Evolutionary conservation across 1,139 yeast species (phyloP).

Genomic region (Taphrina communis): DNA sequence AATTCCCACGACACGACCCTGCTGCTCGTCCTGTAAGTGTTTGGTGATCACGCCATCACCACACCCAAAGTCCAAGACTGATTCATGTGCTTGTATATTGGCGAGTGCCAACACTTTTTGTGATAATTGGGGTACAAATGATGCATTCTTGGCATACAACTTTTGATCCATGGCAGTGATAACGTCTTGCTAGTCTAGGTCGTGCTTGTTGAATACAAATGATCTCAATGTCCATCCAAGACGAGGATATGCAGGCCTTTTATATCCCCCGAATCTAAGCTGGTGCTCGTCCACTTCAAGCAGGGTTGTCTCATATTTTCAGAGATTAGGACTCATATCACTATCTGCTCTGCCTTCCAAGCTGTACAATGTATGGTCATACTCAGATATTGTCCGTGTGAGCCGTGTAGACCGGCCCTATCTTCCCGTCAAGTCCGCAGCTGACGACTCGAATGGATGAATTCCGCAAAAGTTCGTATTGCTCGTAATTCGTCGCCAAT

Average conservation of each 20-base stretch:
- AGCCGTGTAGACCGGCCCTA: background rate
- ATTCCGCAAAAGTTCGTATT: background rate
- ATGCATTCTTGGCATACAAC: slow-evolving; percentile 34
- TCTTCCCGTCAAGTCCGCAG: background rate
- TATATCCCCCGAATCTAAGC: background rate
- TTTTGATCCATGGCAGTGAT: slow-evolving; percentile 20
- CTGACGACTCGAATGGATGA: background rate
- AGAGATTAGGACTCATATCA: too few relatives aligned
- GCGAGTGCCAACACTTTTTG: slow-evolving; percentile 21
- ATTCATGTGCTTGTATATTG: slow-evolving; percentile 24
- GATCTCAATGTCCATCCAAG: background rate
- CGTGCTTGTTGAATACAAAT: too few relatives aligned
- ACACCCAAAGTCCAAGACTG: slow-evolving; percentile 41
- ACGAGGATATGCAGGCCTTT: background rate
- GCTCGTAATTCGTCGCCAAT: background rate
- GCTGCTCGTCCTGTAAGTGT: slow-evolving; percentile 26
- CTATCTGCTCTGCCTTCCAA: too few relatives aligned
- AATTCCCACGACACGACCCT: slow-evolving; percentile 35
- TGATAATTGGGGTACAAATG: slow-evolving; percentile 38
- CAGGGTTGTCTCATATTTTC: too few relatives aligned
- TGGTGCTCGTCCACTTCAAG: background rate
- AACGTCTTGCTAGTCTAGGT: too few relatives aligned
- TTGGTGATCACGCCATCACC: slow-evolving; percentile 42
- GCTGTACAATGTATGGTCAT: too few relatives aligned
- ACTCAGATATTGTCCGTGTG: background rate